Base-by-base conservation (phyloP, 1,139 yeast species). In the Nadsonia starkeyi-henricii region DNA sequence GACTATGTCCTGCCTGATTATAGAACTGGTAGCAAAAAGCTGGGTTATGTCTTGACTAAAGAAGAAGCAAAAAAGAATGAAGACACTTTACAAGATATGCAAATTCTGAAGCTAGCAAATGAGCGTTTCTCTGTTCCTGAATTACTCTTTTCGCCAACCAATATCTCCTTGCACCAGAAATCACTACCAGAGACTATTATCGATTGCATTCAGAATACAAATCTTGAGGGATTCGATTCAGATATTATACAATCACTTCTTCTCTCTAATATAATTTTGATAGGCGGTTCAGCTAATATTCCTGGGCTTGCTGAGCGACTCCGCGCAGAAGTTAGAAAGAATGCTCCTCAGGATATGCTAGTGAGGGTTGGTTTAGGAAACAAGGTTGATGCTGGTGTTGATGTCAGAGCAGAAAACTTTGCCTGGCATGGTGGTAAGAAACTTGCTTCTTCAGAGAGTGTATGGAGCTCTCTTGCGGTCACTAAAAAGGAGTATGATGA, bases 121-220 rank as follows among this genome's bases (percentile, higher is more conserved):
- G 98, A 93, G 62, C 66, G 96, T 48, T 91, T 91, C 62, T 73
- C 85, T 2, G 75, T 85, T 2, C 96, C 98, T 0, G 99, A 93
- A 61, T 70, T 86, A 1, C 70, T 85, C 46, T 89, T 85, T 65
- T 85, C 81, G 55, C 98, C 99, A 0, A 89, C 83, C 54, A 78
- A 85, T 48, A 76, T 94, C 1, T 88, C 88, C 9, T 69, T 89
- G 52, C 78, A 76, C 51, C 78, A 88, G 56, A 78, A 91, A 0
- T 88, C 89, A 0, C 58, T 82, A 2, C 69, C 80, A 1, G 94
- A 85, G 57, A 74, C 91, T 2, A 78, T 85, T 1, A 75, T 81
- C 44, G 88, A 85, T 52, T 71, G 86, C 30, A 70, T 91, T 12
- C 72, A 76, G 62, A 69, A 81, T 33, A 74, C 85, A 45, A 96